A percentile compares a stretch with the other conserved stretches of the same genome.
Evolutionary conservation across 805 yeast genomes (phyloP).

Genomic region (Barnettozyma californica): DNA sequence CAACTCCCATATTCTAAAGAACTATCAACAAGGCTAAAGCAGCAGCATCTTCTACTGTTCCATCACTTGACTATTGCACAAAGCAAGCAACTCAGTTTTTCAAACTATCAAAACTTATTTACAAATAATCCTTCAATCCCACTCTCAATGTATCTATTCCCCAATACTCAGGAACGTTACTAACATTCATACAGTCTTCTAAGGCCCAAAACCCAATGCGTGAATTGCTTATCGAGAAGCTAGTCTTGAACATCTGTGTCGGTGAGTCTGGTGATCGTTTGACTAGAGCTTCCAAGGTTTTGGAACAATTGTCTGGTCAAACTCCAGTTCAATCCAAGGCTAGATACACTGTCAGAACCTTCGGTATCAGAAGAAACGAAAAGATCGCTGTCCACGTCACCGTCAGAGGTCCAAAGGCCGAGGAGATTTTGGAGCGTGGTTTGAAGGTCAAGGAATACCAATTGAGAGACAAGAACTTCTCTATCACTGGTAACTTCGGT

Average conservation of each 20-base stretch:
- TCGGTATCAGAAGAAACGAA: conserved; percentile 99
- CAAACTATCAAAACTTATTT: no score
- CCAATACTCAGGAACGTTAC: conserved; percentile 8
- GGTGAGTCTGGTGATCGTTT: conserved; percentile 99
- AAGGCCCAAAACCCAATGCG: conserved; percentile 92
- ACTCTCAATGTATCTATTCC: neutral
- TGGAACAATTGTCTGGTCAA: conserved; percentile 99
- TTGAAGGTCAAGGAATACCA: conserved; percentile 99
- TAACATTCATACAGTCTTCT: conserved; percentile 34
- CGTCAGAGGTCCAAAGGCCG: conserved; percentile 99
- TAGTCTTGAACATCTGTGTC: conserved; percentile 99
- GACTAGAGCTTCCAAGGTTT: conserved; percentile 99
- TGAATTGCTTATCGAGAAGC: conserved; percentile 97
- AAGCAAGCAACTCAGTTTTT: neutral
- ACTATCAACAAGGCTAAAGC: neutral
- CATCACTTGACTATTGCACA: neutral
- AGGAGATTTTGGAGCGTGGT: conserved; percentile 99
- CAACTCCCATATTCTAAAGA: neutral
- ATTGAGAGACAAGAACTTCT: conserved; percentile 90
- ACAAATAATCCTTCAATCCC: neutral
- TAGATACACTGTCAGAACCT: conserved; percentile 99
- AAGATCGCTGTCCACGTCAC: conserved; percentile 99
- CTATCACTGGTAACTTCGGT: conserved; percentile 99
- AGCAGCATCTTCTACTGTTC: neutral
- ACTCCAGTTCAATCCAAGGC: conserved; percentile 99